Evolutionary conservation across 1,139 yeast genomes (phyloP), one percentile per base, ranked within the genome.

Genomic region (Saccharomyces hybrid): DNA sequence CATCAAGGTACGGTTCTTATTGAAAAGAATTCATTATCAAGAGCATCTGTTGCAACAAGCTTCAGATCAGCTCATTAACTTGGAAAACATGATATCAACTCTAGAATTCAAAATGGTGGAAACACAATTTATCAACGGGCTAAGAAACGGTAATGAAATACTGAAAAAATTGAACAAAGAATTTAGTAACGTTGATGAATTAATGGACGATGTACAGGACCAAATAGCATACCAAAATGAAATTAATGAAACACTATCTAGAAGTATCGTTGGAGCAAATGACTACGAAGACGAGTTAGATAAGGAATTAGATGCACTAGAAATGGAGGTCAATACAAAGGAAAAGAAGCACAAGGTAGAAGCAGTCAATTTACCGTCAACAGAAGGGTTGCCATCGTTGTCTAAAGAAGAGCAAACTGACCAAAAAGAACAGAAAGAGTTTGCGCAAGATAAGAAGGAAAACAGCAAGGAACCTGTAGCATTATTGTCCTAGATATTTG

Each of bases 91-190:
- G 66, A 82, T 86, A 4, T 80, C 83, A 25, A 84, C 87, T 32
- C 86, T 93, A 47, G 98, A 93, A 71, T 90, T 88, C 72, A 93
- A 95, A 63, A 73, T 88, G 58, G 85, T 93, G 42, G 98, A 91
- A 68, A 83, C 84, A 61, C 96, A 89, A 64, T 91, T 93, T 52
- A 63, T 90, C 14, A 80, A 79, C 59, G 97, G 97, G 0, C 75
- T 93, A 49, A 78, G 82, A 61, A 85, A 86, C 61, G 98, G 98
- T 27, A 89, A 86, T 67, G 74, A 77, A 56, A 88, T 89, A 7
- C 77, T 93, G 61, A 83, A 79, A 61, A 82, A 81, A 60, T 76
- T 93, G 57, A 91, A 93, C 70, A 75, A 75, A 54, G 97, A 91
- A 64, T 80, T 90, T 82, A 83, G 82, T 49, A 81, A 81, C 64